A percentile compares a stretch with the other conserved stretches of the same genome.
phyloP scores from a whole-genome alignment of 2,329 filamentous ascomycete genomes.

The Blumeria graminis region DNA sequence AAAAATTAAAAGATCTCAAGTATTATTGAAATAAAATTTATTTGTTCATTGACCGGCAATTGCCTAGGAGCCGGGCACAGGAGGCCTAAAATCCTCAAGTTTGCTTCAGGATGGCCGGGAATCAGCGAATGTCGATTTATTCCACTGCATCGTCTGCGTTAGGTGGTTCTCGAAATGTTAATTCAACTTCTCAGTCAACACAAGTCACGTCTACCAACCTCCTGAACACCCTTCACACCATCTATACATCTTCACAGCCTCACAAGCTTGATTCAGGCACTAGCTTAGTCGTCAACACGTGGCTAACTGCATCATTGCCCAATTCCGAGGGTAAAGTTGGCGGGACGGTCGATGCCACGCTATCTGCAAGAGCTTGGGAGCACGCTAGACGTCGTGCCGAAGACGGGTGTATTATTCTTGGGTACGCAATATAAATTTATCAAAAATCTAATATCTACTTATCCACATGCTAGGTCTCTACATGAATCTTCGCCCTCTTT shows the following conservation, averaged over 20 bases:
- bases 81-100: conserved; percentile 2
- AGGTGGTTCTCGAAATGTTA: conserved; percentile 27
- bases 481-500: conserved; percentile 75
- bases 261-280: conserved; percentile 75
- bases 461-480: conserved; percentile 41
- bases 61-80: conserved; percentile 4
- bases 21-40: no score
- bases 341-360: conserved; percentile 54
- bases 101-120: conserved; percentile 12
- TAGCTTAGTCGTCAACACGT: conserved; percentile 84
- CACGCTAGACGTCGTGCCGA: conserved; percentile 85
- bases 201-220: conserved; percentile 85
- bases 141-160: conserved; percentile 40
- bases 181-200: conserved; percentile 39
- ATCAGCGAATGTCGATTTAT: conserved; percentile 31
- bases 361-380: conserved; percentile 77
- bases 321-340: conserved; percentile 44
- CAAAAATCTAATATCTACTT: background rate
- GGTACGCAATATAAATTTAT: conserved; percentile 27
- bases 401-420: conserved; percentile 77
- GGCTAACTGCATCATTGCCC: conserved; percentile 56
- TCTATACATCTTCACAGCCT: conserved; percentile 61
- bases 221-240: conserved; percentile 75
- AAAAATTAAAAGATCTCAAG: no score
- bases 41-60: no score